These are phyloP conservation scores for Orobanche coerulescens DNA, from an alignment of 257 asterid species.

Conservation along the genomic window DNA sequence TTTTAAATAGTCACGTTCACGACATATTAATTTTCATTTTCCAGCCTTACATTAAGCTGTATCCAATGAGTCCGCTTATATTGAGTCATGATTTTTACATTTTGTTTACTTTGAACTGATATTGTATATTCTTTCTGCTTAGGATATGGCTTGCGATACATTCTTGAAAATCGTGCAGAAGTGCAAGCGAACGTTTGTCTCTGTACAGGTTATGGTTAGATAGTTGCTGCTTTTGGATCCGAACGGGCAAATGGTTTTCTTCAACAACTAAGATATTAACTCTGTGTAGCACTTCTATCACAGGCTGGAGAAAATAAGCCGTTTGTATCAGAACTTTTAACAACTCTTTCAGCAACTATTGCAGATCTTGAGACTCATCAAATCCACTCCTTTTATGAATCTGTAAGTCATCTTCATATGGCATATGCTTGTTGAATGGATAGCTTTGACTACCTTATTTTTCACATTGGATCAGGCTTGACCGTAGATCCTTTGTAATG, in stretches of 20 bases:
- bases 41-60: slow-evolving; percentile 6
- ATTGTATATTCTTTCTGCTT: slow-evolving; percentile 9
- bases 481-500: neutral
- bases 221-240: slow-evolving; percentile 3
- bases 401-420: slow-evolving; percentile 45
- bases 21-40: neutral
- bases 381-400: slow-evolving; percentile 92
- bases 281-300: slow-evolving; percentile 7
- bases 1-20: neutral
- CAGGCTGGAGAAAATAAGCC: slow-evolving; percentile 98
- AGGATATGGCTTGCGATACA: slow-evolving; percentile 99
- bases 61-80: neutral
- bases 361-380: slow-evolving; percentile 93
- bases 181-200: slow-evolving; percentile 93
- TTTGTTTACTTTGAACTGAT: slow-evolving; percentile 14
- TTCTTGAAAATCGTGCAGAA: slow-evolving; percentile 96
- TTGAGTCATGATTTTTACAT: neutral
- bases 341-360: slow-evolving; percentile 74
- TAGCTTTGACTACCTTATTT: neutral
- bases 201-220: slow-evolving; percentile 51
- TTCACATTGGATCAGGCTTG: neutral
- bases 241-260: slow-evolving; percentile 3
- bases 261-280: slow-evolving; percentile 12
- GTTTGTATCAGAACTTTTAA: slow-evolving; percentile 84
- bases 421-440: neutral